Percentiles rank a stretch among this genome's conserved stretches.
Conservation (phyloP, 2,329 filamentous ascomycete species). For the Sclerotinia borealis region DNA sequence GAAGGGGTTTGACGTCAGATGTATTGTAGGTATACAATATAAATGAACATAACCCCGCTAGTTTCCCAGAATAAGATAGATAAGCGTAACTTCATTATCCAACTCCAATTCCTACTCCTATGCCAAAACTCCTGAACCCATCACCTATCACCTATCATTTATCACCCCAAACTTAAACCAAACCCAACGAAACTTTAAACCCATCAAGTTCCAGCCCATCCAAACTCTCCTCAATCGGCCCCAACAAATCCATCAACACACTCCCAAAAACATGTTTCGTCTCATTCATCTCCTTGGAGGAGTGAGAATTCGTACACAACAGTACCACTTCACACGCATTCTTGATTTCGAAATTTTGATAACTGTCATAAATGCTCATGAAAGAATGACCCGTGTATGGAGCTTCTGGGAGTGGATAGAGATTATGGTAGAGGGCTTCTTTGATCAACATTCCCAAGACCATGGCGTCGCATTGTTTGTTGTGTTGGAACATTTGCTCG, state of each 20-base stretch:
- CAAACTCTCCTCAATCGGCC: not conserved
- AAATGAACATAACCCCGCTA: too few species aligned
- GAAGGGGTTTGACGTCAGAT: too few species aligned
- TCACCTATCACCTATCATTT: too few species aligned
- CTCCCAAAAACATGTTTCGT: not conserved
- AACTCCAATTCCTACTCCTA: too few species aligned
- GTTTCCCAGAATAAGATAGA: too few species aligned
- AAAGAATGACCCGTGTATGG: not conserved
- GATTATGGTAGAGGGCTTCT: not conserved
- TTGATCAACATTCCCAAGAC: not conserved
- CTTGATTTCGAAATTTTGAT: not conserved
- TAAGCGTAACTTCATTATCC: too few species aligned
- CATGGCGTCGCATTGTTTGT: constrained; percentile 9
- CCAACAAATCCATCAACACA: not conserved
- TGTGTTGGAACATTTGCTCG: not conserved
- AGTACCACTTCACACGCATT: not conserved
- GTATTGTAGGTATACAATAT: too few species aligned
- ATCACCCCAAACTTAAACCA: not conserved
- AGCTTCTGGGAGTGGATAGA: constrained; percentile 3
- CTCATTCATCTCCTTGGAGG: not conserved
- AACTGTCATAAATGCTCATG: not conserved
- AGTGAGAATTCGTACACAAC: not conserved
- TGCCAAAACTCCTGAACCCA: too few species aligned
- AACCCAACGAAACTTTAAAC: not conserved
- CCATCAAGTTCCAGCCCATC: not conserved